Percentiles rank a stretch among this genome's conserved stretches.
Conservation (phyloP, 148 eudicot species). For the Rhododendron ovatum region DNA sequence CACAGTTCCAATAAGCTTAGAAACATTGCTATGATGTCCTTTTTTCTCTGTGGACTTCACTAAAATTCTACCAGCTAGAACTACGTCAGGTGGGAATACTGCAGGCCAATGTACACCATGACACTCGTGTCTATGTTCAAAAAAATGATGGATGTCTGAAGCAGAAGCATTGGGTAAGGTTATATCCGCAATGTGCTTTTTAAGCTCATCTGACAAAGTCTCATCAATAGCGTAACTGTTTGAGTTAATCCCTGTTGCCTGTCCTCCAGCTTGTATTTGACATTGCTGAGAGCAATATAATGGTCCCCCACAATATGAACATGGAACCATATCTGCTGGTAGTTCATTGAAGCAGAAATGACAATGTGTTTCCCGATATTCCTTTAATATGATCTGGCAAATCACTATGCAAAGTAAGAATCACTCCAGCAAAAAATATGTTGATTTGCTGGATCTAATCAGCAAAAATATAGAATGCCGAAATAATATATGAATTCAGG, state of each 20-base stretch:
- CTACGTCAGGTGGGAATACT: constrained; percentile 82
- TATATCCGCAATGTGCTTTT: constrained; percentile 41
- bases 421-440: constrained; percentile 2
- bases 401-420: constrained; percentile 17
- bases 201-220: constrained; percentile 50
- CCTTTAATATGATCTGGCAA: constrained; percentile 78
- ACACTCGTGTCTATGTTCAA: constrained; percentile 88
- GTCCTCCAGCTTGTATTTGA: constrained; percentile 64
- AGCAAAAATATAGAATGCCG: neutral
- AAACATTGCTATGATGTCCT: constrained; percentile 21
- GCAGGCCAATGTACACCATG: constrained; percentile 82
- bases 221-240: constrained; percentile 14
- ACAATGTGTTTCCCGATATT: constrained; percentile 83
- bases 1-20: constrained; percentile 31
- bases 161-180: constrained; percentile 24
- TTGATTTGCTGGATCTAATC: neutral
- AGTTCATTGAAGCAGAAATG: constrained; percentile 85
- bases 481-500: neutral
- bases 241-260: constrained; percentile 15
- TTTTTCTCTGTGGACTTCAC: constrained; percentile 51
- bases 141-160: constrained; percentile 26
- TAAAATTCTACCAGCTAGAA: constrained; percentile 77
- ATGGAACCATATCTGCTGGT: constrained; percentile 73
- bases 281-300: constrained; percentile 75
- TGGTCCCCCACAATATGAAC: constrained; percentile 69